Evolutionary conservation across 495 filamentous ascomycete genomes (phyloP), one percentile per base, ranked within the genome.

Genomic region (Entonaema liquescens): DNA sequence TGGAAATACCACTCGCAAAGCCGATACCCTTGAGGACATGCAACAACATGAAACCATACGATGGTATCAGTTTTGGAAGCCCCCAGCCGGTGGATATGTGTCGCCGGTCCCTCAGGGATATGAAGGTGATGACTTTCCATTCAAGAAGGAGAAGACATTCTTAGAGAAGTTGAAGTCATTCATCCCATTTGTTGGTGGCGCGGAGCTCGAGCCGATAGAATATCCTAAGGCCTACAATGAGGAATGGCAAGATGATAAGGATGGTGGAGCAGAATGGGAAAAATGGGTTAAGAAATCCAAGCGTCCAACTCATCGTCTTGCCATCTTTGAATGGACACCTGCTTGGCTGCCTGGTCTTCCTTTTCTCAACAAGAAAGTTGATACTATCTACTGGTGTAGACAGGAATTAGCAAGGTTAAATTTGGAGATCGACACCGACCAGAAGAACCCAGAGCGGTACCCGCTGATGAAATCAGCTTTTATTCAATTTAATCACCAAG

Each of bases 391-490:
- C 75, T 91, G 92, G 79, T 96, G 93, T 74, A 91, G 95, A 19
- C 89, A 89, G 70, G 93, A 98, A 77, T 78, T 99, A 17, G 95
- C 96, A 42, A 89, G 91, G 19, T 83, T 98, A 26, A 99, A 98
- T 73, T 60, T 94, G 58, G 96, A 98, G 79, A 97, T 99, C 59
- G 95, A 98, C 76, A 81, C 90, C 33, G 96, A 98, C 73, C 96
- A 99, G 74, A 83, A 90, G 70, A 85, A 93, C 33, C 92, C 91
- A 0, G 95, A 98, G 71, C 89, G 89, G 29, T 99, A 92, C 67
- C 96, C 95, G 2, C 82, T 95, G 59, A 97, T 99, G 95, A 98
- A 94, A 73, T 97, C 96, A 12, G 95, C 95, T 13, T 99, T 99
- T 74, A 93, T 99, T 60, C 95, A 99, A 77, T 99, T 99, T 85